These are phyloP conservation scores for Anthostomella pinea DNA, from an alignment of 2,329 filamentous ascomycete genomes.

Conservation along the genomic window DNA sequence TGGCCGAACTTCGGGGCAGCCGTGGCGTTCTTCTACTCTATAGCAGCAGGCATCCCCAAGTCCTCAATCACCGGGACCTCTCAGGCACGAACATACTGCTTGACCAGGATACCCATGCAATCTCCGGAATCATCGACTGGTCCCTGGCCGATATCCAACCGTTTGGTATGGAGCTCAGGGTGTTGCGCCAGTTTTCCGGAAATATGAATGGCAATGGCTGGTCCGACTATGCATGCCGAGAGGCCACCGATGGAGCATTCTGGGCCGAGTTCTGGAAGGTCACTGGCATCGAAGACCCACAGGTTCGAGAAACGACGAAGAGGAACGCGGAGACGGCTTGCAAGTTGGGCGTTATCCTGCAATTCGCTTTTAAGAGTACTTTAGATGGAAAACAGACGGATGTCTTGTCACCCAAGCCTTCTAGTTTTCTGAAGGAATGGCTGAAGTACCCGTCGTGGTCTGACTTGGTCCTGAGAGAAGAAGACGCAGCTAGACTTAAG, in stretches of 20 bases:
- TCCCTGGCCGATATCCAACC: constrained; percentile 25
- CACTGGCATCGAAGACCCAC: neutral
- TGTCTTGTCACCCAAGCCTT: neutral
- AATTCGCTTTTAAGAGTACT: neutral
- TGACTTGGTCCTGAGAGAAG: neutral
- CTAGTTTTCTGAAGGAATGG: neutral
- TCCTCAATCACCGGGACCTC: constrained; percentile 28
- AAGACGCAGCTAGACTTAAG: neutral
- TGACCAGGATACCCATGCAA: constrained; percentile 22
- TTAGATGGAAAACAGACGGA: neutral
- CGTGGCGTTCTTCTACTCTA: constrained; percentile 9
- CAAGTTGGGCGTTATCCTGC: neutral
- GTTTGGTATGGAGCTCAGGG: constrained; percentile 31
- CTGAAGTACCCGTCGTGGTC: neutral
- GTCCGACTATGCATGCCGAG: neutral
- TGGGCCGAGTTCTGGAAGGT: neutral
- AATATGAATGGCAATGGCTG: neutral
- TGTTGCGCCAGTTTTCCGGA: constrained; percentile 11
- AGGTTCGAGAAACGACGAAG: neutral
- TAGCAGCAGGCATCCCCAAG: constrained; percentile 13
- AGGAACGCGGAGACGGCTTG: neutral
- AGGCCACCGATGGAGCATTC: neutral
- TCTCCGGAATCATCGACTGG: constrained; percentile 33
- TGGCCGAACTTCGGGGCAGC: neutral
- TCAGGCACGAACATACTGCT: constrained; percentile 30